Base-by-base conservation (phyloP, 208 protist genomes). In the Sergeia podlipaevii region DNA sequence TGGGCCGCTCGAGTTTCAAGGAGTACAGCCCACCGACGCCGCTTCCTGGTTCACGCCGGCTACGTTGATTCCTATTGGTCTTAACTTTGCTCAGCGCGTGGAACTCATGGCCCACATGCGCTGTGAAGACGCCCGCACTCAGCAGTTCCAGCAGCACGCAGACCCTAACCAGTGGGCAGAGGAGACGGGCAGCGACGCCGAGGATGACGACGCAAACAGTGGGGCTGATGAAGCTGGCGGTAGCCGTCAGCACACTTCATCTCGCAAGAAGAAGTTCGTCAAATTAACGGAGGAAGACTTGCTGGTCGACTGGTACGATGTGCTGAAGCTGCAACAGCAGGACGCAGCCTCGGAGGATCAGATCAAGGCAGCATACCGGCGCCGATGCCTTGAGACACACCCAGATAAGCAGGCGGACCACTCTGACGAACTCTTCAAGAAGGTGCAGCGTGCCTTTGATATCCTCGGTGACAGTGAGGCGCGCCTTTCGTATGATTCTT, bases 371-470 rank as follows among this genome's bases (percentile, higher is more conserved):
- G 95, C 95, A 1, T 98, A 98, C 79, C 89, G 91, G 15, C 77
- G 81, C 33, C 76, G 86, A 36, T 96, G 91, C 57, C 71, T 98
- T 0, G 91, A 97, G 44, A 97, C 91, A 6, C 97, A 99, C 69
- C 97, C 97, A 3, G 97, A 99, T 67, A 98, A 98, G 61, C 82
- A 95, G 57, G 56, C 71, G 32, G 74, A 85, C 54, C 70, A 73
- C 49, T 86, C 72, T 32, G 94, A 98, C 44, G 83, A 78, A 47
- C 77, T 92, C 21, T 98, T 98, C 66, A 98, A 98, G 61, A 24
- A 76, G 24, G 85, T 98, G 8, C 83, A 97, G 59, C 74, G 80
- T 17, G 96, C 96, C n/a, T 96, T 96, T 65, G 96, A 98, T 38
- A 93, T 97, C 23, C 79, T 99, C 17, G 82, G 73, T 18, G 85